phyloP scores from a whole-genome alignment of 2,329 filamentous ascomycete species.

The Aspergillus intermedius region DNA sequence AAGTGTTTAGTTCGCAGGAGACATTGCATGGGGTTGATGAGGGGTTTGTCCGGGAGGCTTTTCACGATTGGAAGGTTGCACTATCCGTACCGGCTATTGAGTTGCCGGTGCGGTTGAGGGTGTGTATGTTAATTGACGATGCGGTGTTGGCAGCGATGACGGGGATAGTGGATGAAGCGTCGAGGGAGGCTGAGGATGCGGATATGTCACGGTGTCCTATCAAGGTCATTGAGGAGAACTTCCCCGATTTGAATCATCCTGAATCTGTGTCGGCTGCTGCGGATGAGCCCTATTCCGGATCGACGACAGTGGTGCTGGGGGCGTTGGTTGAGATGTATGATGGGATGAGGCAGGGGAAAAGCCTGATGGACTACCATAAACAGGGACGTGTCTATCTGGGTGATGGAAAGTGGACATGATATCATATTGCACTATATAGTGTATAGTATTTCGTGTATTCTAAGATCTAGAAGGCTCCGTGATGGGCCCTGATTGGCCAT shows the following conservation, averaged over 20 bases:
- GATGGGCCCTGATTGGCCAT: conserved; percentile 20
- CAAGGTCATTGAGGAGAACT: conserved; percentile 25
- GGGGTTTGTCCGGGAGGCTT: conserved; percentile 15
- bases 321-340: conserved; percentile 23
- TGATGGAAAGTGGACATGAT: conserved; percentile 16
- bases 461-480: not conserved
- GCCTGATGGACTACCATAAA: conserved; percentile 19
- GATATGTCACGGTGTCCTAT: conserved; percentile 15
- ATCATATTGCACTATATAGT: not conserved
- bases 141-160: conserved; percentile 14
- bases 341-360: conserved; percentile 19
- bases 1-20: conserved; percentile 16
- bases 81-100: conserved; percentile 19
- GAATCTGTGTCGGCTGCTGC: conserved; percentile 8
- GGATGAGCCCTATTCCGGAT: conserved; percentile 16
- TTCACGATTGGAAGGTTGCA: conserved; percentile 24
- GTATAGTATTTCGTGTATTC: not conserved
- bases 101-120: conserved; percentile 19
- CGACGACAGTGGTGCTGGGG: conserved; percentile 18
- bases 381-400: conserved; percentile 19
- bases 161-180: conserved; percentile 7
- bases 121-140: conserved; percentile 24
- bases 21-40: conserved; percentile 12
- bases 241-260: conserved; percentile 15
- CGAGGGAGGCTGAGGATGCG: conserved; percentile 6